Conservation (phyloP, 2,329 filamentous ascomycete species). For the Botrytis porri region DNA sequence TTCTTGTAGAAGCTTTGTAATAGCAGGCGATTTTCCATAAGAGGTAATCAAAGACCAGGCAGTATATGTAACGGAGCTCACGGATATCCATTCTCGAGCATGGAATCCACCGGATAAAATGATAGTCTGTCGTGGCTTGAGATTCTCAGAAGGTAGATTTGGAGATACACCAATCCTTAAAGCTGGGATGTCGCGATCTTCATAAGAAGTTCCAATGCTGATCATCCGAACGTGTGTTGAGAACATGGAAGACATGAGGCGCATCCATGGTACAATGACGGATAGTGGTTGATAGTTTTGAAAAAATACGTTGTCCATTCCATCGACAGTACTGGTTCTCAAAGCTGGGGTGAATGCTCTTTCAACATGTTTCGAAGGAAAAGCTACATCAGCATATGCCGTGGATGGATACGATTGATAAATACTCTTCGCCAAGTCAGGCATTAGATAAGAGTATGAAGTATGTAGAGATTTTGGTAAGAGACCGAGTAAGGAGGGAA, state of each 20-base stretch:
- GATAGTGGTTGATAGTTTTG: slow-evolving; percentile 85
- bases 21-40: slow-evolving; percentile 68
- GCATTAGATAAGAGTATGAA: slow-evolving; percentile 72
- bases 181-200: slow-evolving; percentile 82
- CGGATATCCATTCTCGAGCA: slow-evolving; percentile 94
- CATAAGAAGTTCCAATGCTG: slow-evolving; percentile 78
- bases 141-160: slow-evolving; percentile 45
- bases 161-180: slow-evolving; percentile 68
- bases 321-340: slow-evolving; percentile 31
- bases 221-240: slow-evolving; percentile 71
- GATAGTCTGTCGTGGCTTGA: slow-evolving; percentile 66
- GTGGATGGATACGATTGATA: slow-evolving; percentile 64
- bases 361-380: slow-evolving; percentile 28
- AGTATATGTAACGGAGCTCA: slow-evolving; percentile 84
- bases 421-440: slow-evolving; percentile 74
- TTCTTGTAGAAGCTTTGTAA: slow-evolving; percentile 74
- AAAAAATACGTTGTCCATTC: slow-evolving; percentile 78
- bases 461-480: slow-evolving; percentile 71
- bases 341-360: slow-evolving; percentile 37
- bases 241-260: slow-evolving; percentile 84
- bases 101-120: slow-evolving; percentile 84
- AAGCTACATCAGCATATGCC: slow-evolving; percentile 27
- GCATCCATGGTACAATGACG: slow-evolving; percentile 82
- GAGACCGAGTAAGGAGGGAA: slow-evolving; percentile 71
- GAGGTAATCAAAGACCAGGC: slow-evolving; percentile 84